These are phyloP conservation scores for Exophiala alcalophila DNA, from an alignment of 2,329 filamentous ascomycete genomes.

Conservation along the genomic window DNA sequence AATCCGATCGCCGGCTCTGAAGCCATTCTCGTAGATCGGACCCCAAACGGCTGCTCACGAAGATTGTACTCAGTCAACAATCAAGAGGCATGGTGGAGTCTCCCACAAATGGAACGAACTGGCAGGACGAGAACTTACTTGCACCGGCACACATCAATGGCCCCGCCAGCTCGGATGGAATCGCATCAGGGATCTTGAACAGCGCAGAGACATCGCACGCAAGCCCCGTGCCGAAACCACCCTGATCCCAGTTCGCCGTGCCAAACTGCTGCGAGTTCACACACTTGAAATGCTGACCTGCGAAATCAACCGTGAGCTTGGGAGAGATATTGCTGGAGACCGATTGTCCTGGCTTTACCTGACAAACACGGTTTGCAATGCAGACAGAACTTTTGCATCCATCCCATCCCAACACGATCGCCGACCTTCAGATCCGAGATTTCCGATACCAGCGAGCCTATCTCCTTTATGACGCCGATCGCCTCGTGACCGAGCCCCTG, in stretches of 20 bases:
- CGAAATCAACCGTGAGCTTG: too few species aligned
- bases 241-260: conserved; percentile 22
- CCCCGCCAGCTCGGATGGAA: conserved; percentile 18
- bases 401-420: conserved; percentile 29
- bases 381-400: conserved; percentile 25
- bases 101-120: neutral
- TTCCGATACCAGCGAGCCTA: conserved; percentile 23
- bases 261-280: conserved; percentile 20
- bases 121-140: conserved; percentile 7
- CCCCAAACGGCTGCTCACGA: conserved; percentile 21
- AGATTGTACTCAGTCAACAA: neutral
- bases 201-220: conserved; percentile 25
- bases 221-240: conserved; percentile 26
- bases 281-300: conserved; percentile 35
- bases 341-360: too few species aligned
- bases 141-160: conserved; percentile 27
- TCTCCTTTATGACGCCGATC: conserved; percentile 28
- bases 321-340: too few species aligned
- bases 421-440: conserved; percentile 24
- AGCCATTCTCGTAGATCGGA: conserved; percentile 19
- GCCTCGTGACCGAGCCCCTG: conserved; percentile 32
- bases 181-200: conserved; percentile 24
- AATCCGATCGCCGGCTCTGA: conserved; percentile 39
- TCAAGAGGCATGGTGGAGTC: neutral
- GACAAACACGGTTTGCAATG: conserved; percentile 29